Evolutionary conservation across 1,284 basidiomycete species (phyloP).

Genomic region (Fomitopsis schrenkii): DNA sequence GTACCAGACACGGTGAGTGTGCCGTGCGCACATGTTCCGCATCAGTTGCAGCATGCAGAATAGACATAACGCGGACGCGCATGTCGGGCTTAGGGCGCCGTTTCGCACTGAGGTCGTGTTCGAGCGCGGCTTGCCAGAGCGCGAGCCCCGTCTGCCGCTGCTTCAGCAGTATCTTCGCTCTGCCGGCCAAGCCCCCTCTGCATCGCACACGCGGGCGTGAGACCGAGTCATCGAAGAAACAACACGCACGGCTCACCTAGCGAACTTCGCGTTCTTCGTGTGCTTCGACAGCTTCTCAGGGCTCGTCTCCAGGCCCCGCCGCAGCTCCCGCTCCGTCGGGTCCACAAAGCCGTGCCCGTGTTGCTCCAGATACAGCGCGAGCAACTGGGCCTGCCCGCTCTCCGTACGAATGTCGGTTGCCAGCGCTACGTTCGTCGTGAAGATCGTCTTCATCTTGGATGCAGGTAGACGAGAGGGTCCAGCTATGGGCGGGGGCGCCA

Average conservation of each 20-base stretch:
- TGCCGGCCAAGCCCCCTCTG: slow-evolving; percentile 49
- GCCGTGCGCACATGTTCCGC: slow-evolving; percentile 15
- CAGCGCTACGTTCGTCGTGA: slow-evolving; percentile 37
- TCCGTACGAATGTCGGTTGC: slow-evolving; percentile 41
- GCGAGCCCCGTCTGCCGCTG: slow-evolving; percentile 37
- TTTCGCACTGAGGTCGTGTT: slow-evolving; percentile 13
- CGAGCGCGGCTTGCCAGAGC: slow-evolving; percentile 47
- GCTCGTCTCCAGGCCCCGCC: slow-evolving; percentile 38
- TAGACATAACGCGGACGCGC: slow-evolving; percentile 15
- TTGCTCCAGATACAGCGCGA: slow-evolving; percentile 37
- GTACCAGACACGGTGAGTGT: slow-evolving; percentile 15
- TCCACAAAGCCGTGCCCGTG: slow-evolving; percentile 27
- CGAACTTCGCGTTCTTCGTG: slow-evolving; percentile 26
- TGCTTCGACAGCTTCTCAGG: slow-evolving; percentile 38
- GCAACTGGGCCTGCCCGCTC: slow-evolving; percentile 34
- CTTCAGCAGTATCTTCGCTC: slow-evolving; percentile 36
- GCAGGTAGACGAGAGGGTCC: slow-evolving; percentile 7
- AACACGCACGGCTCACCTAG: slow-evolving; percentile 22
- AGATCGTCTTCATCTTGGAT: slow-evolving; percentile 35
- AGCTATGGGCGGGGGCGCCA: slow-evolving; percentile 8
- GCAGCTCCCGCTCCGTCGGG: slow-evolving; percentile 31
- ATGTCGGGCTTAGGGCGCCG: slow-evolving; percentile 17
- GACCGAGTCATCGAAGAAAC: not conserved
- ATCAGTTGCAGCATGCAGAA: slow-evolving; percentile 14
- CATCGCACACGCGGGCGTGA: not conserved